Base-by-base conservation (phyloP, 2,329 filamentous ascomycete genomes). In the Colletotrichum plurivorum region DNA sequence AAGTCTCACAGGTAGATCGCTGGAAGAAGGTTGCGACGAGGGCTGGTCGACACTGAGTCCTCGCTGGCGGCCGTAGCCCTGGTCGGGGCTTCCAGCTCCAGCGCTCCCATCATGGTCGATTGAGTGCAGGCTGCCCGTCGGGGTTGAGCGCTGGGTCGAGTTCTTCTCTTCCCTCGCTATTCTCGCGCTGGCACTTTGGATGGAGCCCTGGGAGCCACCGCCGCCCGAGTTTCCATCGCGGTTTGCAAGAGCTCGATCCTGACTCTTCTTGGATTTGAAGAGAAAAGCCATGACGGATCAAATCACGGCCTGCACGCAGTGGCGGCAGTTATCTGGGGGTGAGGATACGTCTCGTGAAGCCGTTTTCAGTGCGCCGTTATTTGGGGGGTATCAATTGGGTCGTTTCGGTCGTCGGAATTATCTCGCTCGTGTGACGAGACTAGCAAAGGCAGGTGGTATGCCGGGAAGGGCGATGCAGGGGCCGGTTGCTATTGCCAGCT, bases 221-320 rank as follows among this genome's bases (percentile, higher is more conserved):
- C 60, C 60, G 60, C 79, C 80, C 27, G 81, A 76, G 69, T 81
- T 82, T 60, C 84, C 87, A 76, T 90, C 88, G 77, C 88, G 87
- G 77, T 84, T 87, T 61, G 84, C 82, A 73, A 87, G 78, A 66
- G 82, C 83, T 77, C 90, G 88, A 75, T 91, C 89, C 79, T 92
- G 90, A 77, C 89, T 87, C 82, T 93, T 94, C 83, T 94, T 94
- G 65, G 91, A 93, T 80, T 94, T 94, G 85, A 94, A 94, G 71
- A 94, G 87, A 81, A 94, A 94, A 73, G 92, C 90, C 92, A 94
- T 94, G 81, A 80, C 85, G 80, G 76, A 75, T 81, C 77, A 67
- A 39, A 56, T 69, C 62, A 78, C 75, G 76, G 77, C 76, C 79
- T 78, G 80, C 79, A 78, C 75, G 75, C 77, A 77, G 79, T 15